Evolutionary conservation across 2,329 filamentous ascomycete genomes (phyloP).

Genomic region (Ambrosiella xylebori): DNA sequence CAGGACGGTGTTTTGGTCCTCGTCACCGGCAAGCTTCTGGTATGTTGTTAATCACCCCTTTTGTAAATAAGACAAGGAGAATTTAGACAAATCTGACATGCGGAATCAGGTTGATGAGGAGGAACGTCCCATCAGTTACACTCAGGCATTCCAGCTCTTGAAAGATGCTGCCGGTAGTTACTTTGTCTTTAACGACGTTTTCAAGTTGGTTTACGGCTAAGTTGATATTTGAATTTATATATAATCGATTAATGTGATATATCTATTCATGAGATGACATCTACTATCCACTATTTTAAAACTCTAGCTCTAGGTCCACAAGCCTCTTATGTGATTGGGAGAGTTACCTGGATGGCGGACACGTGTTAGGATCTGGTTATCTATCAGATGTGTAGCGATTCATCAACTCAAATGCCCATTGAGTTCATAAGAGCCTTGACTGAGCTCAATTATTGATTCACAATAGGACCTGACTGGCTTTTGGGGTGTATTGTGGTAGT

Average conservation of each 20-base stretch:
- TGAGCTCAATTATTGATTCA: too few species aligned
- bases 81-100: too few species aligned
- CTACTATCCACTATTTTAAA: too few species aligned
- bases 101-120: conserved; percentile 50
- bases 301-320: too few species aligned
- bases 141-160: conserved; percentile 72
- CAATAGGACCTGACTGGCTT: too few species aligned
- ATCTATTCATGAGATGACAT: too few species aligned
- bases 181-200: conserved; percentile 88
- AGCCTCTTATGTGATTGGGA: too few species aligned
- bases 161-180: conserved; percentile 49
- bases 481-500: neutral
- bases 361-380: too few species aligned
- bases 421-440: too few species aligned
- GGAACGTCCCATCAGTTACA: conserved; percentile 76
- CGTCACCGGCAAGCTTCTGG: conserved; percentile 72
- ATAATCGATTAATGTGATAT: neutral
- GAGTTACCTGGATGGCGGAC: too few species aligned
- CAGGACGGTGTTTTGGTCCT: conserved; percentile 63
- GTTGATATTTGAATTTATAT: neutral
- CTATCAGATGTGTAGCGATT: too few species aligned
- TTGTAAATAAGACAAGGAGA: conserved; percentile 30
- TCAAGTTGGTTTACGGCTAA: conserved; percentile 66
- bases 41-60: conserved; percentile 27
- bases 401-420: too few species aligned